phyloP scores from a whole-genome alignment of 192 early-diverging fungal genomes.

The Coemansia sp. region DNA sequence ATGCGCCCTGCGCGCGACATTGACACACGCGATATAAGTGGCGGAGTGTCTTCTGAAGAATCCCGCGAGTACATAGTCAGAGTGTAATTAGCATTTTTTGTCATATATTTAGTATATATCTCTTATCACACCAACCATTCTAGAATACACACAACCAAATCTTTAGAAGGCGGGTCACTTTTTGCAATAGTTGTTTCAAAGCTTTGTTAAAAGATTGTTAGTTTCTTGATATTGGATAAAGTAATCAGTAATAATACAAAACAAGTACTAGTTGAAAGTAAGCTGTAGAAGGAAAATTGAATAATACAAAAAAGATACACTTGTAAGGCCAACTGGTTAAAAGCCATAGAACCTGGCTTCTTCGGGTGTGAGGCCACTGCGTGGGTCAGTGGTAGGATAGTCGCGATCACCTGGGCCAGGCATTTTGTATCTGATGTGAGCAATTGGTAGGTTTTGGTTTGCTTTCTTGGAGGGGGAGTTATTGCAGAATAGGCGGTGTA shows the following conservation, averaged over 20 bases:
- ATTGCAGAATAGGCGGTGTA: neutral
- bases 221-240: neutral
- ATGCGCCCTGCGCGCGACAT: constrained; percentile 22
- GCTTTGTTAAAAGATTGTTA: neutral
- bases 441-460: neutral
- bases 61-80: constrained; percentile 25
- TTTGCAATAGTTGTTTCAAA: neutral
- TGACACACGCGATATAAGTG: constrained; percentile 28
- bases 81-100: neutral
- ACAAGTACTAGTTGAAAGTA: neutral
- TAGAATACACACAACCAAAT: neutral
- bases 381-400: constrained; percentile 37
- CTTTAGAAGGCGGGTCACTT: neutral
- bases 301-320: neutral
- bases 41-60: constrained; percentile 25
- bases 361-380: constrained; percentile 25
- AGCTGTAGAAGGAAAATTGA: neutral
- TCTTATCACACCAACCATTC: neutral
- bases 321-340: neutral
- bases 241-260: neutral
- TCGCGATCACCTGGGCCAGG: constrained; percentile 10
- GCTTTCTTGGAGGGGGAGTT: neutral
- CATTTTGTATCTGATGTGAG: neutral
- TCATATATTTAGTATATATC: neutral
- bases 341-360: constrained; percentile 36